Conservation (phyloP, 495 filamentous ascomycete species). For the Aspergillus avenaceus region DNA sequence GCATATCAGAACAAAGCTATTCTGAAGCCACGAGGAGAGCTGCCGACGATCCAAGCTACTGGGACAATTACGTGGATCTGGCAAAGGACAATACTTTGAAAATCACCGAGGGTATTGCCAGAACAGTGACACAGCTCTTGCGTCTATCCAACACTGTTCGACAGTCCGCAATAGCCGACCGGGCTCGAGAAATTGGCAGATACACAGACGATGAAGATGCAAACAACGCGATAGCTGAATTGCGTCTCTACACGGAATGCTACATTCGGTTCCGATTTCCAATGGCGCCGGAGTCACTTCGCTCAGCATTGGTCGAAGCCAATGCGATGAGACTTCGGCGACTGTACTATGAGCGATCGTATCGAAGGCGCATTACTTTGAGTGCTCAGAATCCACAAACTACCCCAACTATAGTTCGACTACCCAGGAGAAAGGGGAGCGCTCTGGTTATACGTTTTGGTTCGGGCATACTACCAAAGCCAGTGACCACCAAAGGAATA, state of each 20-base stretch:
- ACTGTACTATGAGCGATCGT: slow-evolving; percentile 29
- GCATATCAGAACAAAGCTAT: slow-evolving; percentile 19
- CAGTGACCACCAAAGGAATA: slow-evolving; percentile 12
- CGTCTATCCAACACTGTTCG: slow-evolving; percentile 29
- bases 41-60: slow-evolving; percentile 26
- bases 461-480: slow-evolving; percentile 17
- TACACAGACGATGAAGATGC: slow-evolving; percentile 29
- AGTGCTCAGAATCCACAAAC: slow-evolving; percentile 20
- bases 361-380: slow-evolving; percentile 25
- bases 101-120: slow-evolving; percentile 25
- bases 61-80: slow-evolving; percentile 19
- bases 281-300: slow-evolving; percentile 24
- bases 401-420: slow-evolving; percentile 17
- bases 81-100: slow-evolving; percentile 24
- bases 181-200: slow-evolving; percentile 21
- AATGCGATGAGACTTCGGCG: slow-evolving; percentile 32
- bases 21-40: slow-evolving; percentile 17
- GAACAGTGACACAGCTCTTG: slow-evolving; percentile 29
- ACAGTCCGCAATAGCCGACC: slow-evolving; percentile 25
- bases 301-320: slow-evolving; percentile 26
- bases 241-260: slow-evolving; percentile 28
- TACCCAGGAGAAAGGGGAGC: slow-evolving; percentile 20
- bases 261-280: slow-evolving; percentile 27
- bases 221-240: slow-evolving; percentile 25
- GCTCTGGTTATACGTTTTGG: slow-evolving; percentile 22